Percentiles rank a stretch among this genome's conserved stretches.
phyloP scores from a whole-genome alignment of 495 filamentous ascomycete species.

The Aspergillus biplanus region DNA sequence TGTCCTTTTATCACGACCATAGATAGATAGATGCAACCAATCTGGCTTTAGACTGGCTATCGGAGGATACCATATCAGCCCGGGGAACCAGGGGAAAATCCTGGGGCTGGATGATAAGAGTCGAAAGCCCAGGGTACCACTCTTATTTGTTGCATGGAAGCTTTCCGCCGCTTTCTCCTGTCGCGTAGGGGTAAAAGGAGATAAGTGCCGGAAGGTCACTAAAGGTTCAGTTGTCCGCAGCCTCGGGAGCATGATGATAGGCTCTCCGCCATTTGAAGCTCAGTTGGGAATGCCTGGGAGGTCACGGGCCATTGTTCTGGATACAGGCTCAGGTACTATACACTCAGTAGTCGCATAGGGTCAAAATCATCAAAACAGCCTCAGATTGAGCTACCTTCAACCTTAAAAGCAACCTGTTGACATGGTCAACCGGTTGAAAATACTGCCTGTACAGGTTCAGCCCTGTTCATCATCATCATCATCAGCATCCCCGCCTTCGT shows the following conservation, averaged over 20 bases:
- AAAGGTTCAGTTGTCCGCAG: background rate
- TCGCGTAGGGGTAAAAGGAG: constrained; percentile 9
- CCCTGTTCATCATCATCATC: no score
- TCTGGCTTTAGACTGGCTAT: background rate
- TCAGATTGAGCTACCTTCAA: constrained; percentile 9
- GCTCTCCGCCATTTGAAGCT: background rate
- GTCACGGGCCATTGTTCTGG: constrained; percentile 7
- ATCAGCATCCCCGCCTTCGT: background rate
- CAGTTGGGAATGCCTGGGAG: background rate
- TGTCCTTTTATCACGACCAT: background rate
- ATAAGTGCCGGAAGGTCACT: background rate
- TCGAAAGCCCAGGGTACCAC: background rate
- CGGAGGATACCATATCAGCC: background rate
- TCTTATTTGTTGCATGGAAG: constrained; percentile 3
- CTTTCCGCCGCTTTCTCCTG: background rate
- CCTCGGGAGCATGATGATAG: constrained; percentile 12
- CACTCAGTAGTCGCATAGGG: constrained; percentile 13
- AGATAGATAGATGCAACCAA: background rate
- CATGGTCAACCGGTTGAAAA: background rate
- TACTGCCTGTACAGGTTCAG: background rate
- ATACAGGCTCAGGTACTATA: constrained; percentile 6
- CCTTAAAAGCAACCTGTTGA: constrained; percentile 8
- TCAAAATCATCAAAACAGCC: background rate
- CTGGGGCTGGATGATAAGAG: constrained; percentile 8
- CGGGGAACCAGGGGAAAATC: background rate